Evolutionary conservation across 2,329 filamentous ascomycete genomes (phyloP).

Genomic region (Zymoseptoria tritici): DNA sequence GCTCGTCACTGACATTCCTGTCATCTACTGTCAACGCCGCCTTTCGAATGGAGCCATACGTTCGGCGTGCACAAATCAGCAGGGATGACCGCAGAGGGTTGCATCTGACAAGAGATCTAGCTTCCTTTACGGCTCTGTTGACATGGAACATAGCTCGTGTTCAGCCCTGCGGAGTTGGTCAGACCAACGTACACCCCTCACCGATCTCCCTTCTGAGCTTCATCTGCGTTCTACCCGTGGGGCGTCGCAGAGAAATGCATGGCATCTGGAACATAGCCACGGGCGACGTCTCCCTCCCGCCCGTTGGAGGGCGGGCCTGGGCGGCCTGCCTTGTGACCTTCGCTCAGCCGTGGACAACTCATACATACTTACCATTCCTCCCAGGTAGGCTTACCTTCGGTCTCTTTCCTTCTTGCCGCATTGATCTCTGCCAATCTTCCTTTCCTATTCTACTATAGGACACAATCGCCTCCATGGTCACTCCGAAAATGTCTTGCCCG

Average conservation of each 20-base stretch:
- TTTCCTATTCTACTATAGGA: not conserved
- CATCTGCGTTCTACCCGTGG: not conserved
- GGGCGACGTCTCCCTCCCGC: not conserved
- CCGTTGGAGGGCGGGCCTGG: not conserved
- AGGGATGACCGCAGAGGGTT: not conserved
- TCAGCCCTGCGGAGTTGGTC: not conserved
- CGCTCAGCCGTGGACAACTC: not conserved
- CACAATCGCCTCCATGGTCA: not conserved
- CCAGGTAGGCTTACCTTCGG: not conserved
- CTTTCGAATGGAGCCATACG: not conserved
- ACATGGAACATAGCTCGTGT: not conserved
- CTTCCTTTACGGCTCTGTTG: not conserved
- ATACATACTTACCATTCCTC: not conserved
- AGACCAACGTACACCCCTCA: not conserved
- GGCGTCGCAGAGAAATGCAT: not conserved
- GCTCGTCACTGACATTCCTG: not conserved
- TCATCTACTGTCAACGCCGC: not conserved
- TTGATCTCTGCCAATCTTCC: not conserved
- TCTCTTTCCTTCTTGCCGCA: not conserved
- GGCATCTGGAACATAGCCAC: not conserved
- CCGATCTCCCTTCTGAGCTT: not conserved
- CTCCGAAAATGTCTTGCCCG: constrained; percentile 10
- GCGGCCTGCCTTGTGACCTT: not conserved
- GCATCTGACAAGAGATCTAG: not conserved
- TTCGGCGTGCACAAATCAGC: not conserved